Base-by-base conservation (phyloP, 1,284 basidiomycete species). In the Laetiporus sulphureus region DNA sequence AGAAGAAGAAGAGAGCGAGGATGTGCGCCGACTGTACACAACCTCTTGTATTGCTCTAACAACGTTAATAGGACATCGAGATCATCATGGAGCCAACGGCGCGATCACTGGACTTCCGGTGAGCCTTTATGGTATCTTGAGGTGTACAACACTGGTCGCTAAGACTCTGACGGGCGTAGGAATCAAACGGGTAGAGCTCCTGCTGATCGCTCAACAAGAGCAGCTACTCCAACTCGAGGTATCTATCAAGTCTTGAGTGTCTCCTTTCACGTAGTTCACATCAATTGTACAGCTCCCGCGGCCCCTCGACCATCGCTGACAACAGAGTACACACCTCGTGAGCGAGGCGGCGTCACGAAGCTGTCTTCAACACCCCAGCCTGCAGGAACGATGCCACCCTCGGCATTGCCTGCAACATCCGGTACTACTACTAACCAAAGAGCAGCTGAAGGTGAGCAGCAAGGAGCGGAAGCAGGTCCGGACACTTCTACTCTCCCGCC, bases 281-380 rank as follows among this genome's bases (percentile, higher is more conserved):
- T n/a, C n/a, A n/a, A n/a, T n/a, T n/a, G n/a, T 32, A 3, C 18
- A 32, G 16, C 38, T n/a, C 30, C 49, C 32, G 49, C 50, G 36
- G 58, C 53, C 23, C 54, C 72, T 8, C 72, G 69, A 35, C 78
- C 81, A 1, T 75, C 84, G 45, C 69, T 92, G 41, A 90, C 90
- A 15, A 93, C 91, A 7, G 92, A 95, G 64, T 94, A 95, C 62
- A 91, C 84, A 0, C 89, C 88, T 6, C 78, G 83, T n/a, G 76
- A 87, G 45, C 73, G 91, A 33, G 82, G 79, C 6, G 73, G 45
- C 11, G 46, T 55, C 21, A 52, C 47, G 38, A 62, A 63, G 38
- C 48, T 49, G 5, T 45, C 57, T 18, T 43, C 54, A 4, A 56
- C 55, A 1, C 54, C 56, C 10, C 58, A 57, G 32, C 50, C 58